phyloP scores from a whole-genome alignment of 78 protist species.

The Andalucia godoyi region DNA sequence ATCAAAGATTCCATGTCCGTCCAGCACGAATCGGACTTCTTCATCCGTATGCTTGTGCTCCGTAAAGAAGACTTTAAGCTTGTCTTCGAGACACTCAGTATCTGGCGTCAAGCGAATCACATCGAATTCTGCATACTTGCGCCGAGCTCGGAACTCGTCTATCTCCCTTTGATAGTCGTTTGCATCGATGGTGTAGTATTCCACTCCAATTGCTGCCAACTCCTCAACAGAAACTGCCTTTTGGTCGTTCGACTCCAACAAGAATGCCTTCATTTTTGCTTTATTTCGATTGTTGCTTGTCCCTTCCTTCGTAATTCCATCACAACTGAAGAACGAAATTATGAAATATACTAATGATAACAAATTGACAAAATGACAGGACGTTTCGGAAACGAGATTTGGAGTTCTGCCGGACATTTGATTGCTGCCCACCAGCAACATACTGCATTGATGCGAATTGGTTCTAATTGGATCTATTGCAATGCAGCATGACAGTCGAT shows the following conservation, averaged over 20 bases:
- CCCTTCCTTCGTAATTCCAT: too few relatives aligned
- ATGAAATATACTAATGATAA: too few relatives aligned
- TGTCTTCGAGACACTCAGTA: slow-evolving; percentile 46
- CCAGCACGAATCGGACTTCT: slow-evolving; percentile 72
- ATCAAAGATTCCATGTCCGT: slow-evolving; percentile 78
- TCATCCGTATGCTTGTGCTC: slow-evolving; percentile 85
- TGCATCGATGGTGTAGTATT: background rate
- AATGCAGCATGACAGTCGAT: too few relatives aligned
- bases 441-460: too few relatives aligned
- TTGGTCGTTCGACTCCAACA: background rate
- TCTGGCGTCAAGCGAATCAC: slow-evolving; percentile 22
- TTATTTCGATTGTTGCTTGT: too few relatives aligned
- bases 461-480: too few relatives aligned
- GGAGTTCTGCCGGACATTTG: too few relatives aligned
- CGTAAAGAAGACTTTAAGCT: slow-evolving; percentile 51
- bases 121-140: slow-evolving; percentile 50
- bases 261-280: background rate
- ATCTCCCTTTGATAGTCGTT: slow-evolving; percentile 24
- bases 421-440: too few relatives aligned
- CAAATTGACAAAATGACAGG: too few relatives aligned
- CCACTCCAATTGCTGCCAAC: background rate
- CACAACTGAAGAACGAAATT: too few relatives aligned
- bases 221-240: background rate
- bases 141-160: slow-evolving; percentile 18
- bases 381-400: too few relatives aligned